These are phyloP conservation scores for Calonectria pseudoturangicola DNA, from an alignment of 2,329 filamentous ascomycete genomes.

Conservation along the genomic window DNA sequence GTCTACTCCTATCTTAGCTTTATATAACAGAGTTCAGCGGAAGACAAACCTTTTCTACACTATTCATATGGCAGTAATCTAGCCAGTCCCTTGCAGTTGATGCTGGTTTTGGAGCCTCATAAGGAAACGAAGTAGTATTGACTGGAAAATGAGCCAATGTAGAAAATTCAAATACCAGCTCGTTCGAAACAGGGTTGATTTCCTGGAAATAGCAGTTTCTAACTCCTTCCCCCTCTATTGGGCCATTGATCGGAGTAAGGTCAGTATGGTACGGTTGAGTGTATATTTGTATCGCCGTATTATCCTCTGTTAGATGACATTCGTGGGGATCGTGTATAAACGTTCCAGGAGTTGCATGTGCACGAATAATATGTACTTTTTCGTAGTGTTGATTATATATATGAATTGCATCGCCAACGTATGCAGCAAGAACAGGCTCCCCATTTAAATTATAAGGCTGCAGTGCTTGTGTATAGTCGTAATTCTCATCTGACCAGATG, in stretches of 20 bases:
- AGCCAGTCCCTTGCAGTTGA: neutral
- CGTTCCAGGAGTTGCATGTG: neutral
- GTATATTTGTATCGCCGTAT: neutral
- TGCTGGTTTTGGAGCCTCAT: neutral
- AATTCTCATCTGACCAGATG: neutral
- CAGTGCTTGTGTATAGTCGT: neutral
- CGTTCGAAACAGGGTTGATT: neutral
- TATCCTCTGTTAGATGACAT: neutral
- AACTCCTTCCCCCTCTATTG: neutral
- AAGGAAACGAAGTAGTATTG: neutral
- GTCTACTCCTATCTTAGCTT: slow-evolving; percentile 2
- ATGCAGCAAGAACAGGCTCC: neutral
- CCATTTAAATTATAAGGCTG: neutral
- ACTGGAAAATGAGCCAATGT: neutral
- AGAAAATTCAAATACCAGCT: slow-evolving; percentile 1
- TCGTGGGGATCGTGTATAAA: neutral
- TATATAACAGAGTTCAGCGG: neutral
- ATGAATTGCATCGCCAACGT: neutral
- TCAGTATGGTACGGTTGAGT: neutral
- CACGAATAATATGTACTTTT: neutral
- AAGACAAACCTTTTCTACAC: slow-evolving; percentile 1
- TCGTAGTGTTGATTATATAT: slow-evolving; percentile 4
- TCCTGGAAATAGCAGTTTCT: slow-evolving; percentile 4
- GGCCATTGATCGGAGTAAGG: neutral
- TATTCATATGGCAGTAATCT: slow-evolving; percentile 6